Percentiles rank a stretch among this genome's conserved stretches.
Conservation (phyloP, 352 stramenopile species). For the Phytophthora sp. region DNA sequence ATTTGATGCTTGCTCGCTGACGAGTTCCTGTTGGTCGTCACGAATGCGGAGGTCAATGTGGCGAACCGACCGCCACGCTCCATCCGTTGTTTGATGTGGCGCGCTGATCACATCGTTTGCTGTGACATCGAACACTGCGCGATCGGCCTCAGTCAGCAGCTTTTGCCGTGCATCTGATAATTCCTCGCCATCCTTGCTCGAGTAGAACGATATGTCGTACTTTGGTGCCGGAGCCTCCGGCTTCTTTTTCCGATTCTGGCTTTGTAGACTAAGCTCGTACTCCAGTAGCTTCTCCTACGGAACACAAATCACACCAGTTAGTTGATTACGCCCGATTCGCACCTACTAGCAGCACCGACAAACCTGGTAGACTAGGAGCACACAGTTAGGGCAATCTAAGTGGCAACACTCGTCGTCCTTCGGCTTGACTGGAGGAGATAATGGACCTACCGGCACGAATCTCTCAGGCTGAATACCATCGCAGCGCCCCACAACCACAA, state of each 20-base stretch:
- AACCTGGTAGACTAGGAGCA: conserved; percentile 87
- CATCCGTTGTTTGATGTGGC: conserved; percentile 60
- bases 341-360: conserved; percentile 6
- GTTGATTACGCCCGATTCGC: background rate
- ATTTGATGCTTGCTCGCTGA: conserved; percentile 73
- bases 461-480: conserved; percentile 22
- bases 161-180: conserved; percentile 34
- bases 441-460: conserved; percentile 31
- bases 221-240: conserved; percentile 41
- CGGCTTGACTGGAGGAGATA: conserved; percentile 66
- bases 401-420: conserved; percentile 86
- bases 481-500: background rate
- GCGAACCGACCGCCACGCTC: conserved; percentile 64
- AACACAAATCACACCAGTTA: background rate
- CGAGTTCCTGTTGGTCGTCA: conserved; percentile 50
- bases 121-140: conserved; percentile 53
- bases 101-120: conserved; percentile 68
- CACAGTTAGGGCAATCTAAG: conserved; percentile 86
- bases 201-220: conserved; percentile 61
- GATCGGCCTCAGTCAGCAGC: conserved; percentile 46
- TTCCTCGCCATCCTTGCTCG: conserved; percentile 36
- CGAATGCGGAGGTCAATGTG: conserved; percentile 70
- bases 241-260: conserved; percentile 28
- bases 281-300: conserved; percentile 82
- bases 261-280: conserved; percentile 74